Evolutionary conservation across 2,329 filamentous ascomycete species (phyloP), one percentile per base, ranked within the genome.

Genomic region (Coleophoma cylindrospora): DNA sequence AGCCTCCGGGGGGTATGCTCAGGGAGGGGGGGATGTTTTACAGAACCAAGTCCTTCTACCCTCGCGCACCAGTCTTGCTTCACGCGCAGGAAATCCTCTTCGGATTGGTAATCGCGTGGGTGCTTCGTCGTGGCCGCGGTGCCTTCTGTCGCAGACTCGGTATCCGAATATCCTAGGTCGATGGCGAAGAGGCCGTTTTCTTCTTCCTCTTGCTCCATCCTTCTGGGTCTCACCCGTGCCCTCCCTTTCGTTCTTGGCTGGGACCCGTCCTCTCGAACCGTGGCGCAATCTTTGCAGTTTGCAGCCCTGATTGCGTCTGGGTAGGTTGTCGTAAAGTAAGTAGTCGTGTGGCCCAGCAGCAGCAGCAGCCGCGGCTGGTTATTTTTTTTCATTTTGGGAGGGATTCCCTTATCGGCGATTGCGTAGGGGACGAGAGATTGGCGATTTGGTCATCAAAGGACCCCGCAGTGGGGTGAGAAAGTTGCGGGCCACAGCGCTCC

Each of bases 121-220:
- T 62, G 45, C 50, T 63, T 61, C 15, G 52, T 36, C 34, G 50
- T 19, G 7, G 51, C 27, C 4, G 47, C 48, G 13, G 48, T 38
- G 6, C 54, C 50, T 48, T 64, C 61, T 5, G 70, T 67, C 10
- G 65, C 69, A 7, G 36, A 38, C 12, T 38, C 36, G 36, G 36
- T n/a, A n/a, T 38, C 36, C 7, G 36, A 38, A 13, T 8, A 14
- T 7, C 14, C 13, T 4, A 38, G 36, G 21, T 69, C 64, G 52
- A 76, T 74, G 56, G 61, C 61, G 49, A 75, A 65, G 47, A 74
- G 68, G 27, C 67, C 69, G 12, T 68, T 58, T 36, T 65, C 59
- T 36, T 66, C 62, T 46, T 68, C 64, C 48, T 66, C 67, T 46
- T 68, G 63, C 49, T 66, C 67, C 61, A 63, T 67, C 15, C 40